Evolutionary conservation across 805 yeast genomes (phyloP), one percentile per base, ranked within the genome.

Genomic region (Lipomyces starkeyi): DNA sequence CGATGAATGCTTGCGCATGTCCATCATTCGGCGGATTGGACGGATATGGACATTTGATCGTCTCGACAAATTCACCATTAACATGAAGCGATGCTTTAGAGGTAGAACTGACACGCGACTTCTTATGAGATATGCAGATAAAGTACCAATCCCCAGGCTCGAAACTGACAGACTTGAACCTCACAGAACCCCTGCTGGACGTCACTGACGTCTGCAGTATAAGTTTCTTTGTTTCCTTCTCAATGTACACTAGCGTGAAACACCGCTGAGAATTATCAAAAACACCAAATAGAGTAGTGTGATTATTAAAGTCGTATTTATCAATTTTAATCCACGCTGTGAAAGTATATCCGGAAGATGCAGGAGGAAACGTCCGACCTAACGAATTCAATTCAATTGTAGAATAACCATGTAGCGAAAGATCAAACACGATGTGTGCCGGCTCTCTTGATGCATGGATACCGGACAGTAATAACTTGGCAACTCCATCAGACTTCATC

Each of bases 21-120:
- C 61, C 67, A 29, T 68, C 75, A 29, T 66, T 66, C 32, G 75
- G 72, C 6, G 71, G 72, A 11, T 54, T 54, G 11, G 70, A 69
- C 4, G 75, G 75, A 61, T 68, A 73, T 1, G 74, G 69, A 27
- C 76, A 73, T 61, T 73, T 70, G 22, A 70, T 66, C 13, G 69
- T 53, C 52, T 73, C 76, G 13, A 68, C 63, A 32, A 66, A 61
- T 25, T 65, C 65, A n/a, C 75, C 76, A 56, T 73, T 67, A 27
- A 73, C 70, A 53, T 65, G 73, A 1, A 73, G 62, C 11, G 71
- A 61, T n/a, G 73, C 74, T 56, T 71, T 73, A 4, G 76, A 73
- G 4, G 66, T 52, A 5, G 72, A 63, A 27, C 69, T 67, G 49
- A 73, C 71, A 8, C 74, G 62, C 3, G 73, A 64, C 40, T 67